These are phyloP conservation scores for Ophiostoma himal-ulmi DNA, from an alignment of 2,329 filamentous ascomycete species.

Conservation along the genomic window DNA sequence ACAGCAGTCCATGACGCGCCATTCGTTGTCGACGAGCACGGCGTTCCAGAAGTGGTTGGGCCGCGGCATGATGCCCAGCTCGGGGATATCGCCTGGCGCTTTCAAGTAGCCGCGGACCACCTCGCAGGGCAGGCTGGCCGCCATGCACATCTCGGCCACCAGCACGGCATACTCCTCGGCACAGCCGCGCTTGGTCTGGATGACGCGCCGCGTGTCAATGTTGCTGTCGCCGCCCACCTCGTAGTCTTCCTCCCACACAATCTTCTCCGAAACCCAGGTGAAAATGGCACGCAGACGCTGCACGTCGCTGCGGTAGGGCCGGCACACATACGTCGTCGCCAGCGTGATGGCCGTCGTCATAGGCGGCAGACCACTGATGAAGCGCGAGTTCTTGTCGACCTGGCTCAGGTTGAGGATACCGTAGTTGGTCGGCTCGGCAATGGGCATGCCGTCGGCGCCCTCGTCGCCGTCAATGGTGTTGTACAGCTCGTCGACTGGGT, in stretches of 20 bases:
- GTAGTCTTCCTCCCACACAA: slow-evolving; percentile 92
- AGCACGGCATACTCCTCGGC: slow-evolving; percentile 84
- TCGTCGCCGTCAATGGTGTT: slow-evolving; percentile 86
- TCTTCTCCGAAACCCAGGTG: slow-evolving; percentile 92
- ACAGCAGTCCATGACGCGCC: slow-evolving; percentile 93
- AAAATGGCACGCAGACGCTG: slow-evolving; percentile 92
- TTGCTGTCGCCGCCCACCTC: slow-evolving; percentile 49
- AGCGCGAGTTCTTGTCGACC: slow-evolving; percentile 93
- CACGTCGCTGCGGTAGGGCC: slow-evolving; percentile 89
- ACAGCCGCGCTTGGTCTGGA: slow-evolving; percentile 77
- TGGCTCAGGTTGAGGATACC: slow-evolving; percentile 70
- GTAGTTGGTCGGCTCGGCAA: slow-evolving; percentile 79
- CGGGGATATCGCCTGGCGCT: slow-evolving; percentile 73
- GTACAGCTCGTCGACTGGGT: slow-evolving; percentile 82
- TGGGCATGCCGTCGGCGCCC: slow-evolving; percentile 73
- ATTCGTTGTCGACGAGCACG: slow-evolving; percentile 86
- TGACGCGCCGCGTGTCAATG: slow-evolving; percentile 73
- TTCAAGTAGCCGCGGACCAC: slow-evolving; percentile 88
- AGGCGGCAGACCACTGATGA: slow-evolving; percentile 75
- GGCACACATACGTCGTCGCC: slow-evolving; percentile 86
- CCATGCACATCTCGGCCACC: slow-evolving; percentile 87
- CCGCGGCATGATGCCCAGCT: slow-evolving; percentile 74
- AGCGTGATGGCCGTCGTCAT: slow-evolving; percentile 75
- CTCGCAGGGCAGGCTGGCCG: slow-evolving; percentile 82
- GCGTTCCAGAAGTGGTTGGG: slow-evolving; percentile 98